A percentile compares a stretch with the other conserved stretches of the same genome.
Conservation (phyloP, 1,139 yeast genomes). For the Blastobotrys arbuscula region DNA sequence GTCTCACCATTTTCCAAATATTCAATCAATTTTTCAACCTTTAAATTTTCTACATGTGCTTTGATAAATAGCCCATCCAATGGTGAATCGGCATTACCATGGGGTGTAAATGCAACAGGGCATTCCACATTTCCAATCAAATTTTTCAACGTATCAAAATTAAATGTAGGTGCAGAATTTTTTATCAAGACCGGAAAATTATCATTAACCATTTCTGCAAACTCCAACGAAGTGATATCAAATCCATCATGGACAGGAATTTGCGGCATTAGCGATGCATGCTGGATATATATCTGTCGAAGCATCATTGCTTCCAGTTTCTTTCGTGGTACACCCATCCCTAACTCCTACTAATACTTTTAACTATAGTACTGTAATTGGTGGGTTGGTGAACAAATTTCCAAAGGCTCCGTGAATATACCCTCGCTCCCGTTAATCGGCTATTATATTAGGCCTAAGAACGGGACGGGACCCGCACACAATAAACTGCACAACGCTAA, state of each 20-base stretch:
- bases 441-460: too few relatives aligned
- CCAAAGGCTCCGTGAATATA: too few relatives aligned
- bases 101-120: constrained; percentile 36
- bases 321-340: too few relatives aligned
- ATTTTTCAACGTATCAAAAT: constrained; percentile 15
- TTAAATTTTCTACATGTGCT: constrained; percentile 28
- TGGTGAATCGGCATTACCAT: constrained; percentile 39
- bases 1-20: constrained; percentile 10
- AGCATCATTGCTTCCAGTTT: constrained; percentile 16
- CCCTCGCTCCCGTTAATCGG: too few relatives aligned
- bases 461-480: too few relatives aligned
- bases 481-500: too few relatives aligned
- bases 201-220: constrained; percentile 19
- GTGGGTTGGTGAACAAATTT: too few relatives aligned
- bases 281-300: constrained; percentile 28
- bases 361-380: too few relatives aligned
- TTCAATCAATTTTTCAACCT: constrained; percentile 26
- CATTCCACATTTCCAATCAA: constrained; percentile 17
- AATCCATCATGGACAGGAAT: constrained; percentile 15
- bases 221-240: constrained; percentile 14
- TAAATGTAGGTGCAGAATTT: background rate
- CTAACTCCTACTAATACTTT: too few relatives aligned
- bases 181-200: constrained; percentile 23
- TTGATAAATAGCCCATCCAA: constrained; percentile 31
- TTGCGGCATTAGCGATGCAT: constrained; percentile 22